Percentiles rank a stretch among this genome's conserved stretches.
Conservation (phyloP, 805 yeast species). For the Groenewaldozyma tartarivorans region DNA sequence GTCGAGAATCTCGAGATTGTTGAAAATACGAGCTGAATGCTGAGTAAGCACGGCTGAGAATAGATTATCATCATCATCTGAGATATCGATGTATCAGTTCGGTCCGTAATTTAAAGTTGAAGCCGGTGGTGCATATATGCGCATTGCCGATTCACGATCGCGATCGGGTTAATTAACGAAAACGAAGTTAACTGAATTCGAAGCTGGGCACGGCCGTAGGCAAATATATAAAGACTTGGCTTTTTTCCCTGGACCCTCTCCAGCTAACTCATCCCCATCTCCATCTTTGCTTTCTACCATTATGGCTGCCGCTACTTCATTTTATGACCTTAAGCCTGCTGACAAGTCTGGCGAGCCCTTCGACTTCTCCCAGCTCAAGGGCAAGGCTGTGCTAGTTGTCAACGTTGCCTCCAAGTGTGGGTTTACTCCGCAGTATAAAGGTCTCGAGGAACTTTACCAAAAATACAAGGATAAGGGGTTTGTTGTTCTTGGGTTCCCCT, state of each 20-base stretch:
- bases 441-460: slow-evolving; percentile 57
- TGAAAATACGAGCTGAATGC: too few species aligned
- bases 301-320: slow-evolving; percentile 29
- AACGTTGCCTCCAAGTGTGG: slow-evolving; percentile 85
- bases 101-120: too few species aligned
- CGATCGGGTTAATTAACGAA: too few species aligned
- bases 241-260: background rate
- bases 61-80: too few species aligned
- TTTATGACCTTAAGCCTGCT: slow-evolving; percentile 59
- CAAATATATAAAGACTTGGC: background rate
- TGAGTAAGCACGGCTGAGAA: too few species aligned
- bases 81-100: too few species aligned
- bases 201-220: background rate
- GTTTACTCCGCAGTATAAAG: slow-evolving; percentile 67
- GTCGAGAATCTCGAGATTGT: too few species aligned
- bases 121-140: too few species aligned
- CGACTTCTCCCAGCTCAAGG: slow-evolving; percentile 53
- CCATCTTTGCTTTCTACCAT: background rate
- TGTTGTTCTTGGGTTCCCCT: slow-evolving; percentile 74
- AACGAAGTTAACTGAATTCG: too few species aligned
- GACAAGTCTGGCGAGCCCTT: slow-evolving; percentile 52
- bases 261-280: background rate
- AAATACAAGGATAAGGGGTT: slow-evolving; percentile 57
- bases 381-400: slow-evolving; percentile 74
- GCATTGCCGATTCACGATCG: too few species aligned